Conservation (phyloP, 176 grass and related monocot genomes). For the Eleusine coracana region DNA sequence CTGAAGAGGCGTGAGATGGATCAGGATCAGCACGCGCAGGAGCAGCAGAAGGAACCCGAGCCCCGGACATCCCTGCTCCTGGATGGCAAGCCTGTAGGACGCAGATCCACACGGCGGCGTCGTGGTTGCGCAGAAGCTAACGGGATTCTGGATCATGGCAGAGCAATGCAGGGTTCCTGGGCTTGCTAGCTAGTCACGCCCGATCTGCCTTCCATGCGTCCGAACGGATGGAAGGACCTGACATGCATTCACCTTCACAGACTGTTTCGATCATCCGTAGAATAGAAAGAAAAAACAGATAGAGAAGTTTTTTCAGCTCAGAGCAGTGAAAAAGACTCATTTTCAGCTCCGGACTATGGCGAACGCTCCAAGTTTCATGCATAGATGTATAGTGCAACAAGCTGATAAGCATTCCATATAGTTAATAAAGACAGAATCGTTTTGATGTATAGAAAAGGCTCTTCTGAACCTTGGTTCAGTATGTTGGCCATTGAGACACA, state of each 20-base stretch:
- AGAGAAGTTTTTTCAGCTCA: not conserved
- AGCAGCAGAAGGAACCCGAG: not conserved
- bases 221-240: not conserved
- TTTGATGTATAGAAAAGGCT: not conserved
- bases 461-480: not conserved
- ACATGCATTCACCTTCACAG: not conserved
- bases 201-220: not conserved
- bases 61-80: not conserved
- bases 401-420: not conserved
- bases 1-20: constrained; percentile 18
- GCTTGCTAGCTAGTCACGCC: constrained; percentile 16
- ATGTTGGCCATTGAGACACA: too few relatives aligned
- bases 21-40: not conserved
- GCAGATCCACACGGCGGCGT: constrained; percentile 10
- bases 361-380: not conserved
- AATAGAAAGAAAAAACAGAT: not conserved
- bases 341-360: not conserved
- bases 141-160: constrained; percentile 14
- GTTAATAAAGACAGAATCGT: not conserved
- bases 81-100: constrained; percentile 14
- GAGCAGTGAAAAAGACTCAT: not conserved
- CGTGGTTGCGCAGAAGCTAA: constrained; percentile 36
- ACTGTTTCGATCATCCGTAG: not conserved
- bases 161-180: constrained; percentile 7
- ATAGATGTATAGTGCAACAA: not conserved